Base-by-base conservation (phyloP, 2,329 filamentous ascomycete genomes). In the Orbilia brochopaga region DNA sequence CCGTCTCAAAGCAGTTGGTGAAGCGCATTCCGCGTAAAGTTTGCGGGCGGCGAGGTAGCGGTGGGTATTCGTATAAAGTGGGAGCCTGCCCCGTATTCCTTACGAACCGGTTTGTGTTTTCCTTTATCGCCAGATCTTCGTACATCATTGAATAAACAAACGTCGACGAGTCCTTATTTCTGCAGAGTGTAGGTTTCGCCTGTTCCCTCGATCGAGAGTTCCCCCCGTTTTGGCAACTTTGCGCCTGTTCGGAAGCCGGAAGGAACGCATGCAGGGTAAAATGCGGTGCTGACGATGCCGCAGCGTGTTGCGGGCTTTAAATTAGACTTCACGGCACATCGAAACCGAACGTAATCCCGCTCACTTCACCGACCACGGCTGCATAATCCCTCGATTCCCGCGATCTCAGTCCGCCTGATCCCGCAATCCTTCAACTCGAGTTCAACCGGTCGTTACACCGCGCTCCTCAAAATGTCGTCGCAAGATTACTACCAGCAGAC, bases 381-480 rank as follows among this genome's bases (percentile, higher is more conserved):
- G 44, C 44, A 21, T 48, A 8, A 48, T 48, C 44, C 44, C 19
- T 23, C 44, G 17, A 48, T 48, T 48, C 44, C 19, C 44, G 37
- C 37, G 37, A 42, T 42, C 37, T 5, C 37, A 15, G 32, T 7
- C 32, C 32, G 17, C 44, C 32, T 13, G 51, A 19, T 46, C 46
- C 11, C 27, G 17, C 27, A 48, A 19, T 19, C 23, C 37, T 24
- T 40, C 23, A 17, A 37, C 27, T 37, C 44, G 23, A n/a, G 19
- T 48, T 8, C 7, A 55, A 30, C 24, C 46, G 40, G 17, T 10
- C 30, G 40, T 8, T 54, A 24, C 23, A 35, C 17, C n/a, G 32
- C n/a, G 44, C 46, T n/a, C 21, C 17, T 11, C 58, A 65, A 65
- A 56, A 72, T 72, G 67, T 72, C 67, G 55, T 72, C 67, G 15